Percentiles rank a stretch among this genome's conserved stretches.
Evolutionary conservation across 441 rosid genomes (phyloP).

Genomic region (Pelargonium citronellum): DNA sequence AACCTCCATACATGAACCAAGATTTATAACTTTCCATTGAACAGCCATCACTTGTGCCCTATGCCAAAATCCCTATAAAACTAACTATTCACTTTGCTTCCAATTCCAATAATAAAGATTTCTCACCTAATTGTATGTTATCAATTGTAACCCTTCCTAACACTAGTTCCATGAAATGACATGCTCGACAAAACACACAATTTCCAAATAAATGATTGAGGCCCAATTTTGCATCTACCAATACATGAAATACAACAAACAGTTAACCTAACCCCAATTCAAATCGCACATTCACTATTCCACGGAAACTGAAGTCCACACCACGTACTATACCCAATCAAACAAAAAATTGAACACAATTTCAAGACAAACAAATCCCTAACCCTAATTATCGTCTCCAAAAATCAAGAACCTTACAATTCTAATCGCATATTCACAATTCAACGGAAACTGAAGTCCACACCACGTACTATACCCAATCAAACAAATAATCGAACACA

Average conservation of each 20-base stretch:
- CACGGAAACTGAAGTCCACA: not conserved
- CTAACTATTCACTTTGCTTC: no score
- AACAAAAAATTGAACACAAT: constrained; percentile 6
- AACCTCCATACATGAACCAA: no score
- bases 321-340: not conserved
- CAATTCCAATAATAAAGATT: no score
- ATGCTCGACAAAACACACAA: not conserved
- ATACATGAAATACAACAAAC: not conserved
- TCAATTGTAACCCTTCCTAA: not conserved
- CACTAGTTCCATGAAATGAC: not conserved
- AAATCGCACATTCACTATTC: not conserved
- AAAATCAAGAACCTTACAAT: constrained; percentile 40
- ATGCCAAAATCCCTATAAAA: no score
- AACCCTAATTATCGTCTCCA: not conserved
- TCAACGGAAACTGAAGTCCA: no score
- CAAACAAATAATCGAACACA: no score
- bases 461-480: no score
- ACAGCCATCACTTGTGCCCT: no score
- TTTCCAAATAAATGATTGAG: not conserved
- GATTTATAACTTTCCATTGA: no score
- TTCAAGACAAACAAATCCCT: constrained; percentile 18
- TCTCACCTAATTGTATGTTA: not conserved
- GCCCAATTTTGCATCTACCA: not conserved
- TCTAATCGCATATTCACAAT: not conserved
- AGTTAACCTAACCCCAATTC: not conserved